Base-by-base conservation (phyloP, 345 rosid genomes). In the Acer campestre region DNA sequence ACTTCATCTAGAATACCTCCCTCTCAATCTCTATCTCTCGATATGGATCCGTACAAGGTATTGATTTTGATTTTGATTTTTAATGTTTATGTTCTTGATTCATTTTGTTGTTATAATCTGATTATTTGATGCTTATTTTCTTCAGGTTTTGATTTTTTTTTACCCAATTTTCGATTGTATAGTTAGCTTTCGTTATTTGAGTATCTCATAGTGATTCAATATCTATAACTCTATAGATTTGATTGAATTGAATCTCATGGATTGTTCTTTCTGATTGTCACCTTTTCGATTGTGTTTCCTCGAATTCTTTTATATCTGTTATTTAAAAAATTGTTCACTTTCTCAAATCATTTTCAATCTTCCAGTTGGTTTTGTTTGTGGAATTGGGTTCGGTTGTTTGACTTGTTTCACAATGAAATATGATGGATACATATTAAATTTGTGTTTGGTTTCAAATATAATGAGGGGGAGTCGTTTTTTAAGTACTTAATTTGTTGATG, bases 11-110 rank as follows among this genome's bases (percentile, higher is more conserved):
- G 48, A 31, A 56, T 7, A 3, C 13, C 22, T 48, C 7, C 20
- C 1, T 40, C 31, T 59, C 63, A 4, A 66, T n/a, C 31, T 29
- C 14, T 10, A 10, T 1, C 67, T 11, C 58, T 74, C 31, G 67
- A 67, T 67, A 87, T 87, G 90, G 88, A 87, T 87, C 88, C 90
- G 20, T 76, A 78, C 80, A 79, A 75, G 82, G 82, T 80, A 70
- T 65, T 38, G 25, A 8, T 58, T 23, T 20, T 42, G 40, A 38
- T 0, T 58, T 48, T 44, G 6, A 2, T 20, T 42, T 10, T 44
- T 11, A 18, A 73, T 66, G 14, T 5, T 8, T 25, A 2, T 29
- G 7, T 63, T 29, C 48, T 20, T 23, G 61, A 17, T 56, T 18
- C 23, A 56, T 56, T 18, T 1, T 56, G n/a, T 56, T 61, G 46